These are phyloP conservation scores for Metschnikowia vanudenii DNA, from an alignment of 805 yeast genomes.

Conservation along the genomic window DNA sequence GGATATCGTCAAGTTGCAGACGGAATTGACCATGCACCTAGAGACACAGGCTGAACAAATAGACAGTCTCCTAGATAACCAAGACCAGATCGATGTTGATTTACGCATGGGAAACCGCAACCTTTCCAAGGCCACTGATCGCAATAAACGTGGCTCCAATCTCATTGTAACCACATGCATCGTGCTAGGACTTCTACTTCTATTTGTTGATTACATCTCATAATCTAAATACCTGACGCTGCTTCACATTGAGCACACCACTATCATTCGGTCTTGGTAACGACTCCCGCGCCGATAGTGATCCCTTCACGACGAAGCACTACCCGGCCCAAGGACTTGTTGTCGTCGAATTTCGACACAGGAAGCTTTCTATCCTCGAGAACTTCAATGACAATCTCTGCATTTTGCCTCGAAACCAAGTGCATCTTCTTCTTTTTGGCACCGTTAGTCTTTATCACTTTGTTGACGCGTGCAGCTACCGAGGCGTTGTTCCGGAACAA, in stretches of 20 bases:
- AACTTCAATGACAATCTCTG: slow-evolving; percentile 55
- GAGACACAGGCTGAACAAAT: slow-evolving; percentile 72
- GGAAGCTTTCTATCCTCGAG: slow-evolving; percentile 50
- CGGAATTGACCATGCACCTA: slow-evolving; percentile 71
- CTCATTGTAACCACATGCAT: slow-evolving; percentile 56
- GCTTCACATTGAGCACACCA: too few relatives aligned
- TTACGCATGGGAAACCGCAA: slow-evolving; percentile 70
- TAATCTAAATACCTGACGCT: not conserved
- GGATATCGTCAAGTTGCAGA: slow-evolving; percentile 73
- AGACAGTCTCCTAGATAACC: slow-evolving; percentile 59
- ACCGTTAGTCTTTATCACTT: slow-evolving; percentile 33
- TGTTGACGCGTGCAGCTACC: slow-evolving; percentile 63
- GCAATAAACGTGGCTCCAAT: slow-evolving; percentile 59
- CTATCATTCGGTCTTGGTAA: slow-evolving; percentile 25
- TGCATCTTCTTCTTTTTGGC: slow-evolving; percentile 51
- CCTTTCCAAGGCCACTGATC: slow-evolving; percentile 62
- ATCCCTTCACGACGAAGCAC: slow-evolving; percentile 68
- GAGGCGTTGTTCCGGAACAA: slow-evolving; percentile 74
- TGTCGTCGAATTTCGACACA: slow-evolving; percentile 46
- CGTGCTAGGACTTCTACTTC: slow-evolving; percentile 52
- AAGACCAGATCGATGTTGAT: slow-evolving; percentile 63
- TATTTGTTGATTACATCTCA: slow-evolving; percentile 49
- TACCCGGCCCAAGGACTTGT: slow-evolving; percentile 58
- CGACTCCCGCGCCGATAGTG: slow-evolving; percentile 66
- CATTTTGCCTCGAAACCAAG: slow-evolving; percentile 57